A percentile compares a stretch with the other conserved stretches of the same genome.
Evolutionary conservation across 805 yeast species (phyloP).

Genomic region (Metschnikowia kunwiensis): DNA sequence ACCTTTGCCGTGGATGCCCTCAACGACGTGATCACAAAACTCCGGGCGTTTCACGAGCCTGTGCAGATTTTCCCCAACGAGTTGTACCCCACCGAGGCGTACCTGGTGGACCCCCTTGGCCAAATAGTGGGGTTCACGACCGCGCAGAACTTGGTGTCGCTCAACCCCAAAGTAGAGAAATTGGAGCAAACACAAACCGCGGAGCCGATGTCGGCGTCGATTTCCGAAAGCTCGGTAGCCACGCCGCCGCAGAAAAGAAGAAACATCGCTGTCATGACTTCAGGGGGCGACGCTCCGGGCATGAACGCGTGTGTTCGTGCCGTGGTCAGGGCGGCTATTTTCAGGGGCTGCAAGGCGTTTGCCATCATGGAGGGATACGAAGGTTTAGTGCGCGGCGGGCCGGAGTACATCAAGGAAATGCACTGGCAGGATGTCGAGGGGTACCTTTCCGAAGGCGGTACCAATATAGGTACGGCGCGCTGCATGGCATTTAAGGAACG

Average conservation of each 20-base stretch:
- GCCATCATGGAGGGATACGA: slow-evolving; percentile 74
- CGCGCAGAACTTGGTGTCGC: slow-evolving; percentile 52
- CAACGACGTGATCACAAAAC: slow-evolving; percentile 32
- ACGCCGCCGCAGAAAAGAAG: slow-evolving; percentile 19
- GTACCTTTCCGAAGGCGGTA: slow-evolving; percentile 70
- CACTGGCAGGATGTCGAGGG: slow-evolving; percentile 73
- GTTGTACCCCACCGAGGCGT: slow-evolving; percentile 66
- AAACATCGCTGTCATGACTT: slow-evolving; percentile 73
- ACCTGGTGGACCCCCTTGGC: slow-evolving; percentile 81
- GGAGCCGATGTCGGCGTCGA: slow-evolving; percentile 11
- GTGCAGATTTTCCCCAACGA: slow-evolving; percentile 69
- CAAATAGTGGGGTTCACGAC: slow-evolving; percentile 76
- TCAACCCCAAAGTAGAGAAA: slow-evolving; percentile 42
- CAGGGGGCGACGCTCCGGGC: slow-evolving; percentile 83
- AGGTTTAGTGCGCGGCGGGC: slow-evolving; percentile 68
- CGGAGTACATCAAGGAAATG: slow-evolving; percentile 52
- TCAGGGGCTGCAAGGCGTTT: slow-evolving; percentile 60
- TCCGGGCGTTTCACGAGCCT: slow-evolving; percentile 29
- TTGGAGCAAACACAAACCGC: slow-evolving; percentile 13
- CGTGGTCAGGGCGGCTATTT: slow-evolving; percentile 65
- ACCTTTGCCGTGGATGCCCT: slow-evolving; percentile 48
- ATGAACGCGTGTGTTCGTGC: slow-evolving; percentile 78
- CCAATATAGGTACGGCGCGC: slow-evolving; percentile 76
- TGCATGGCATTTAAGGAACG: slow-evolving; percentile 65
- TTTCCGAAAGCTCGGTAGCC: slow-evolving; percentile 8